Base-by-base conservation (phyloP, 225 moss, liverwort and hornwort species). In the Polytrichum formosum region DNA sequence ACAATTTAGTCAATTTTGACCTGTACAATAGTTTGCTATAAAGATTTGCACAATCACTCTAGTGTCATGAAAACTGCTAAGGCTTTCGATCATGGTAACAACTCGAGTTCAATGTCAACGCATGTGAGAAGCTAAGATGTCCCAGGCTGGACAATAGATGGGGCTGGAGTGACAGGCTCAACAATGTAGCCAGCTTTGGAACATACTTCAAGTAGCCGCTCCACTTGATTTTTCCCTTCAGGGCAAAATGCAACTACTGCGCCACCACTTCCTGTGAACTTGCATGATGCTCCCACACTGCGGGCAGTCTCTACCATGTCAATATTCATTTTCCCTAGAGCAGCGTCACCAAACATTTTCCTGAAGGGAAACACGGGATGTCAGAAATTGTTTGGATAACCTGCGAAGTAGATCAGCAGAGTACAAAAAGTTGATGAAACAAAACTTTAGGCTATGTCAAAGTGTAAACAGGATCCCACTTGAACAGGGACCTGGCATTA, bases 211-310 rank as follows among this genome's bases (percentile, higher is more conserved):
- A 84, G 66, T 63, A 94, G 74, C 22, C 74, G 70, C 66, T 90
- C 79, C 74, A 84, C 94, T 80, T 91, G 94, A 18, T 75, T 67
- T n/a, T 77, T 78, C 64, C 98, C 94, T 21, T 79, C 65, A 17
- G 88, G 91, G 76, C 98, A 98, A 67, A 91, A 83, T 4, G 94
- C 98, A 67, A 98, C 85, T 0, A 88, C 82, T 28, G 98, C 94
- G 60, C 98, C 98, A 72, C 98, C 94, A 75, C 98, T 98, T 64
- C 98, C 98, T 53, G 98, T 92, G 73, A 94, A 92, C 68, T 94
- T 98, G 87, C 98, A 94, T 53, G 94, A 90, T 68, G 98, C 98
- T 76, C 94, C 92, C 62, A 91, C 91, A 73, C 82, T 85, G 65
- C 94, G 80, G 75, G 87, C 92, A 46, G 87, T 90, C 71, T 92